Conservation (phyloP, 176 grass and related monocot species). For the Hordeum vulgare region MorexV3_pseudomolecules_assembly NC_058520.1:342540482-342540981, state of each 20-base stretch:
- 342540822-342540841: not conserved
- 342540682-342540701: conserved; percentile 11
- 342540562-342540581: conserved; percentile 12
- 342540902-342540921: no score
- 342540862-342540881: no score
- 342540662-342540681: conserved; percentile 70
- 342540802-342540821: not conserved
- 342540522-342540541: conserved; percentile 69
- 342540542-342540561: conserved; percentile 72
- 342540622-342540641: conserved; percentile 21
- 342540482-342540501: conserved; percentile 48
- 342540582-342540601: not conserved
- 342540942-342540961: no score
- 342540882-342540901: no score
- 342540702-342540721: conserved; percentile 39
- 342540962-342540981: no score
- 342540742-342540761: not conserved
- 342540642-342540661: conserved; percentile 30
- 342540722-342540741: not conserved
- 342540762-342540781: not conserved
- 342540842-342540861: no score
- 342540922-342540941: no score
- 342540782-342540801: conserved; percentile 1
- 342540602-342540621: conserved; percentile 2
- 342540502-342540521: conserved; percentile 78